These are phyloP conservation scores for Phytopythium montanum DNA, from an alignment of 352 stramenopile species.

Conservation along the genomic window DNA sequence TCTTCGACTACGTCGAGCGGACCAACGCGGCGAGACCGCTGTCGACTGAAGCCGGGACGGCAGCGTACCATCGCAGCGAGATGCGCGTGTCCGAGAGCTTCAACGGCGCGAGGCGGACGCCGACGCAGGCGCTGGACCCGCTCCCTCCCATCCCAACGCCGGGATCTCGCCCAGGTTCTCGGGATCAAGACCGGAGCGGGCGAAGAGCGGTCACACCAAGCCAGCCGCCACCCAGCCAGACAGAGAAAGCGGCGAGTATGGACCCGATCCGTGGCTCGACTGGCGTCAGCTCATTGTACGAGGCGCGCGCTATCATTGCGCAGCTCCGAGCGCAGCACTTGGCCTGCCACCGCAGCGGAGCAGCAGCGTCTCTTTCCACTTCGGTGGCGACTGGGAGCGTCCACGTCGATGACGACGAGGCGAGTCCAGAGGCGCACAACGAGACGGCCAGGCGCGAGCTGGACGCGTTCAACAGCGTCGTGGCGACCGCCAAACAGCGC, in stretches of 20 bases:
- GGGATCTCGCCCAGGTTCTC: constrained; percentile 4
- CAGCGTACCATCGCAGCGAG: neutral
- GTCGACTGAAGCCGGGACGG: neutral
- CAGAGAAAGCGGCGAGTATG: too few species aligned
- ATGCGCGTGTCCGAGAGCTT: constrained; percentile 28
- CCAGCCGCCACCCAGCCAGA: neutral
- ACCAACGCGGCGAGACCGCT: neutral
- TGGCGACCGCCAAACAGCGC: constrained; percentile 34
- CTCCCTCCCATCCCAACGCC: constrained; percentile 12
- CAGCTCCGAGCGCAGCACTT: constrained; percentile 24
- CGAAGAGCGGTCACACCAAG: neutral
- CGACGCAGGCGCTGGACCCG: constrained; percentile 9
- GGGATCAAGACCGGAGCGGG: neutral
- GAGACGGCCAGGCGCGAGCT: constrained; percentile 37
- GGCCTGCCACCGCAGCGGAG: neutral
- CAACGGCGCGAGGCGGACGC: constrained; percentile 24
- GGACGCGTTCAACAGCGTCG: constrained; percentile 51
- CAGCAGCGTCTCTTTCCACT: neutral
- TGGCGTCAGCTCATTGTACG: constrained; percentile 8
- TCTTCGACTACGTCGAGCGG: constrained; percentile 53
- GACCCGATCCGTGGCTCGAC: neutral
- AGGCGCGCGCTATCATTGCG: constrained; percentile 36
- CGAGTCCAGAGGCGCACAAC: neutral
- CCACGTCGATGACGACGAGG: neutral
- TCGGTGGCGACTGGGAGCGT: neutral